A percentile compares a stretch with the other conserved stretches of the same genome.
Evolutionary conservation across 2,329 filamentous ascomycete genomes (phyloP).

Genomic region (Cercospora janseana): DNA sequence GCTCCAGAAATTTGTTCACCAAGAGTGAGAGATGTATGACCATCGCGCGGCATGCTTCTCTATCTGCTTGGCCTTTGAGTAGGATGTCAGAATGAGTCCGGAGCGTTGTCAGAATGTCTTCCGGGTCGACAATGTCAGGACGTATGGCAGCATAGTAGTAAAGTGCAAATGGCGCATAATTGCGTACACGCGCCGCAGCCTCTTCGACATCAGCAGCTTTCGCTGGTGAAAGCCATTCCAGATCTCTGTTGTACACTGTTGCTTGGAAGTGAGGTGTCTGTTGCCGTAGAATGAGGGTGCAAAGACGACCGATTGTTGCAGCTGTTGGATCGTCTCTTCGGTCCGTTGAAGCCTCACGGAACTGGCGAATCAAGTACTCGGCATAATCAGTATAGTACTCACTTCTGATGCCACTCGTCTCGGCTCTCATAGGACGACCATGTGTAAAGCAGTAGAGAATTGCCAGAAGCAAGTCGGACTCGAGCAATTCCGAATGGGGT

Average conservation of each 20-base stretch:
- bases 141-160: conserved; percentile 36
- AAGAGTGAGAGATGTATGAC: conserved; percentile 48
- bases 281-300: conserved; percentile 58
- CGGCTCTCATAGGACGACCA: conserved; percentile 47
- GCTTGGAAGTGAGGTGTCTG: conserved; percentile 50
- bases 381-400: conserved; percentile 50
- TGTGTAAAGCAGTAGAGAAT: conserved; percentile 61
- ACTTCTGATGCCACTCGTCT: conserved; percentile 41
- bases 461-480: conserved; percentile 60
- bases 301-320: conserved; percentile 60
- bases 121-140: conserved; percentile 33
- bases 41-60: conserved; percentile 34
- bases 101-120: conserved; percentile 31
- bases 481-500: conserved; percentile 53
- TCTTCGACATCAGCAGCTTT: conserved; percentile 15
- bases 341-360: conserved; percentile 36
- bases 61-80: conserved; percentile 16
- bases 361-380: conserved; percentile 43
- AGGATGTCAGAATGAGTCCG: conserved; percentile 27
- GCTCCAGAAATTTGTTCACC: conserved; percentile 50
- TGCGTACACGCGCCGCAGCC: not conserved
- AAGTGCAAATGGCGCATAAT: conserved; percentile 30
- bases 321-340: conserved; percentile 52
- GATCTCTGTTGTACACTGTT: conserved; percentile 33
- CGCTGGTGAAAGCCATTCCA: conserved; percentile 34